These are phyloP conservation scores for Asparagopsis taxiformis DNA, from an alignment of 31 red algal species.

Conservation along the genomic window DNA sequence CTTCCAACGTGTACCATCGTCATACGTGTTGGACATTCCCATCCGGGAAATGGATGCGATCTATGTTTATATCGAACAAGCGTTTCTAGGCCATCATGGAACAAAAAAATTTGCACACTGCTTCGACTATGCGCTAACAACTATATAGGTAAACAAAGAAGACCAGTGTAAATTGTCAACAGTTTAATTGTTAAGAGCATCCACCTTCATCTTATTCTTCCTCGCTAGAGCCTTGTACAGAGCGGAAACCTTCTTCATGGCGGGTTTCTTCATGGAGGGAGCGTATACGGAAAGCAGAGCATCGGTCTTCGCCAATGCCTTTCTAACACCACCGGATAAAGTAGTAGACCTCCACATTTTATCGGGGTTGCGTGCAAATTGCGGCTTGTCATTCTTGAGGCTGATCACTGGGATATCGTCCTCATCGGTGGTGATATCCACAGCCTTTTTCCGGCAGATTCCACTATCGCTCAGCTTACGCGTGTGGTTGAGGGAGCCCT, in stretches of 20 bases:
- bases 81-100: too few species aligned
- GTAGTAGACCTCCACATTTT: conserved; percentile 67
- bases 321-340: conserved; percentile 45
- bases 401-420: conserved; percentile 45
- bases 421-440: conserved; percentile 56
- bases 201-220: conserved; percentile 26
- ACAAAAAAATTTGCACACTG: too few species aligned
- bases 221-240: conserved; percentile 43
- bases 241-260: conserved; percentile 51
- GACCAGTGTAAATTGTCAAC: too few species aligned
- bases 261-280: conserved; percentile 31
- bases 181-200: neutral
- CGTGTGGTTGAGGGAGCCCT: conserved; percentile 41
- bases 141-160: too few species aligned
- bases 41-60: too few species aligned
- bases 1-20: too few species aligned
- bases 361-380: conserved; percentile 45
- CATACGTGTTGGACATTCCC: too few species aligned
- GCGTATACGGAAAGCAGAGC: conserved; percentile 23
- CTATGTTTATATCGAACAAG: too few species aligned
- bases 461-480: conserved; percentile 39
- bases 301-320: conserved; percentile 49
- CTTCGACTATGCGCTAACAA: too few species aligned
- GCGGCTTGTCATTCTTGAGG: conserved; percentile 53
- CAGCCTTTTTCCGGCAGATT: conserved; percentile 32